Evolutionary conservation across 1,139 yeast genomes (phyloP), one percentile per base, ranked within the genome.

Genomic region (Protomyces pachydermus): DNA sequence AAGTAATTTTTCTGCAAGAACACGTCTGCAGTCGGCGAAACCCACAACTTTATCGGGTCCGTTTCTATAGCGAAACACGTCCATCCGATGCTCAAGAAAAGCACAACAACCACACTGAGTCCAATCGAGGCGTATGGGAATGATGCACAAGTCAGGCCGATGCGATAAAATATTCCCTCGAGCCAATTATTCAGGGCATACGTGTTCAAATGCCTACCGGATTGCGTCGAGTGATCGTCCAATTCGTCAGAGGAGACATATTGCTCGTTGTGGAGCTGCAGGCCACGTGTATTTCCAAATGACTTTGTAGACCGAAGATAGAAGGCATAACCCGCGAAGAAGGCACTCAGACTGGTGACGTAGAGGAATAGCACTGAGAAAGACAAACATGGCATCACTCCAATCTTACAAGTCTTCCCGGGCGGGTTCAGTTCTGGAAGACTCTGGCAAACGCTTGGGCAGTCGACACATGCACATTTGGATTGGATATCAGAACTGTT

Each of bases 381-480:
- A 0, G 96, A 85, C 68, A 87, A 84, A 72, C 96, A 91, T 0
- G 93, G 90, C 3, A 91, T 65, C 0, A 77, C 74, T 0, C 88
- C 91, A 2, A 88, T 80, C 23, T 73, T 77, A 73, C 96, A 88
- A 6, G 75, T 74, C 1, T 77, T 72, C 16, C 68, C 55, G 25
- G 71, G 68, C 18, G 71, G 66, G 3, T 66, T 57, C 10, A 83
- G 79, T 1, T 72, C 71, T 0, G 84, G 83, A 37, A 91, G 78
- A 0, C 69, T 72, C 0, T 98, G 98, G 72, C 98, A 93, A 0
- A 91, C 81, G 4, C 74, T 77, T 0, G 87, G 83, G 74, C 98
- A 93, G 75, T 93, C 98, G 0, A 96, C 82, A 72, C 98, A 93
- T 0, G 98, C 89, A 76, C 98, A 91, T 69, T 82, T 81, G 72